These are phyloP conservation scores for Cutaneotrichosporon mucoides DNA, from an alignment of 1,284 basidiomycete species.

Conservation along the genomic window DNA sequence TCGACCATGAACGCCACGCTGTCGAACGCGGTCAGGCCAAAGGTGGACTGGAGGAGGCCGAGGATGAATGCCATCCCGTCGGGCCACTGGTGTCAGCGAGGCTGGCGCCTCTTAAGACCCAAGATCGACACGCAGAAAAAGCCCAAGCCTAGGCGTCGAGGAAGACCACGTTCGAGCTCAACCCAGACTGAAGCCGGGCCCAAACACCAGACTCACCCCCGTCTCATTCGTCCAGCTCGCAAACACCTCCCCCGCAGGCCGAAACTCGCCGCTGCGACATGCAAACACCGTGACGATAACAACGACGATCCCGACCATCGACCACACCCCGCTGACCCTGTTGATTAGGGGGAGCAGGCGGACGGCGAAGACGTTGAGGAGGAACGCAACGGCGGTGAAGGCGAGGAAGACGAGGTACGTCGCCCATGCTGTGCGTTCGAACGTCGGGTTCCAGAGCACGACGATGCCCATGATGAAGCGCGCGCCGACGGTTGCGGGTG, in stretches of 20 bases:
- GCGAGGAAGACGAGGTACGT: constrained; percentile 9
- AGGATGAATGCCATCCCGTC: constrained; percentile 41
- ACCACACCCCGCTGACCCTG: constrained; percentile 24
- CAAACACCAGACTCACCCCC: not conserved
- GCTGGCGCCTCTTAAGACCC: too few species aligned
- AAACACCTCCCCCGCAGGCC: constrained; percentile 42
- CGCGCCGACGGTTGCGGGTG: constrained; percentile 19
- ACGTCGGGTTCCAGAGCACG: not conserved
- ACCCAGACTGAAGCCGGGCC: too few species aligned
- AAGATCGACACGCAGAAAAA: too few species aligned
- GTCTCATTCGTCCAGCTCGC: constrained; percentile 33
- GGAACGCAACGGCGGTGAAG: not conserved
- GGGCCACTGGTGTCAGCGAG: constrained; percentile 7
- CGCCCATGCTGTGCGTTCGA: constrained; percentile 1
- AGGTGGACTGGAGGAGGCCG: constrained; percentile 39
- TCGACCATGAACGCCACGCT: constrained; percentile 41
- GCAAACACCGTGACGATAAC: constrained; percentile 31
- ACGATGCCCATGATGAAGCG: constrained; percentile 26
- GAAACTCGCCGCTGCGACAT: constrained; percentile 27
- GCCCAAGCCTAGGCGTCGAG: too few species aligned
- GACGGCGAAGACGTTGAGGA: constrained; percentile 12
- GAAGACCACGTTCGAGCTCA: too few species aligned
- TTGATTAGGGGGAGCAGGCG: constrained; percentile 11
- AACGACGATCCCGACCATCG: constrained; percentile 40
- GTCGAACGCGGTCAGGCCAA: constrained; percentile 19